Percentiles rank a stretch among this genome's conserved stretches.
Evolutionary conservation across 148 eudicot species (phyloP).

Genomic region (Rhododendron griersonianum): DNA sequence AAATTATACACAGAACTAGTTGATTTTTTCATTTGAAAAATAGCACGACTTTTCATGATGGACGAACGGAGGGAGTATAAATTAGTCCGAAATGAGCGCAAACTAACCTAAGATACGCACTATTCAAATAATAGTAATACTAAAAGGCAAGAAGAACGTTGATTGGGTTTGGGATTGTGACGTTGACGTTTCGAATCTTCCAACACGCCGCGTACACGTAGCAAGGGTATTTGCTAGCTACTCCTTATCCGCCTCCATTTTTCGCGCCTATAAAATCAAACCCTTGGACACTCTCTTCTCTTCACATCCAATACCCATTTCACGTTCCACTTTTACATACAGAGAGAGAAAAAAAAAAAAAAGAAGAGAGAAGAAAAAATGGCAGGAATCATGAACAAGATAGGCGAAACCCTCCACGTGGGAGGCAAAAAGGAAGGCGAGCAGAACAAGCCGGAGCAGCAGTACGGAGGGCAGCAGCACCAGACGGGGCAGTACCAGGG

Average conservation of each 20-base stretch:
- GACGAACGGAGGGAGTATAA: no score
- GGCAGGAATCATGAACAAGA: constrained; percentile 7
- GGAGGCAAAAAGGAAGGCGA: constrained; percentile 11
- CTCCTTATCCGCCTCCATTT: neutral
- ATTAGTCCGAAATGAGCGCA: no score
- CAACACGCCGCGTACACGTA: neutral
- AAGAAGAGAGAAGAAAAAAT: neutral
- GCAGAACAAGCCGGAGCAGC: neutral
- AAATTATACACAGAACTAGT: no score
- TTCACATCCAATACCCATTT: neutral
- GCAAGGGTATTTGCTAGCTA: neutral
- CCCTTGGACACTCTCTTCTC: neutral
- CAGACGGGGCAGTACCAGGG: no score
- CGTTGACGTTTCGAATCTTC: neutral
- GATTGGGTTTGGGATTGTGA: neutral
- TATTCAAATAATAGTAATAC: no score
- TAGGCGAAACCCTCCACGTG: neutral
- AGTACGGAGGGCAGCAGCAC: neutral
- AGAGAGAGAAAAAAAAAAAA: neutral
- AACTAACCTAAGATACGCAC: no score
- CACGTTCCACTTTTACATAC: neutral
- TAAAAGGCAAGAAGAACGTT: no score
- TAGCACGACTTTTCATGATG: no score
- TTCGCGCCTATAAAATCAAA: neutral
- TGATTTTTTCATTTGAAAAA: no score